Evolutionary conservation across 805 yeast species (phyloP).

Genomic region (Candida sakaeoensis): DNA sequence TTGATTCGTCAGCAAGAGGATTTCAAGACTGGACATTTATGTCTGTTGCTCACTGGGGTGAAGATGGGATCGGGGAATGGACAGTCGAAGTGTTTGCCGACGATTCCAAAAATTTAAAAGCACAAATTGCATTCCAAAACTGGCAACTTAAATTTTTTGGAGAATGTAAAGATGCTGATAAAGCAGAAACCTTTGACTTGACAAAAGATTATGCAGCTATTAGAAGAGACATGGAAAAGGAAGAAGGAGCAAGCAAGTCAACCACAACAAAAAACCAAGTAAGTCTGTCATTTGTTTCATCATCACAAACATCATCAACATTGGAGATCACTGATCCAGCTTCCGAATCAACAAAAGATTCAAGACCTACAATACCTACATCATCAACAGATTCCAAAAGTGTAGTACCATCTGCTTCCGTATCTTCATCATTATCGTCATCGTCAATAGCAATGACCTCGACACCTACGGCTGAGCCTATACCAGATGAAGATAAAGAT

Average conservation of each 20-base stretch:
- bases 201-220: slow-evolving; percentile 44
- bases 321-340: slow-evolving; percentile 2
- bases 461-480: slow-evolving; percentile 1
- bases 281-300: slow-evolving; percentile 8
- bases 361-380: neutral
- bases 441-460: neutral
- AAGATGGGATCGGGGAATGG: slow-evolving; percentile 79
- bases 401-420: neutral
- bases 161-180: slow-evolving; percentile 59
- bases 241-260: slow-evolving; percentile 3
- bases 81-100: slow-evolving; percentile 51
- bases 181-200: slow-evolving; percentile 55
- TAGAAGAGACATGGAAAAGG: slow-evolving; percentile 20
- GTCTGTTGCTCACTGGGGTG: slow-evolving; percentile 99
- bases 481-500: slow-evolving; percentile 20
- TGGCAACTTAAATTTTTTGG: slow-evolving; percentile 88
- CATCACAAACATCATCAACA: slow-evolving; percentile 5
- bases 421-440: neutral
- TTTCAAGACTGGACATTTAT: slow-evolving; percentile 85
- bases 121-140: slow-evolving; percentile 40
- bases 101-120: slow-evolving; percentile 36
- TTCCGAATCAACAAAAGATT: slow-evolving; percentile 3
- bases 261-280: slow-evolving; percentile 6
- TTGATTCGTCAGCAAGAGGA: slow-evolving; percentile 57
- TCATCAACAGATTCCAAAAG: neutral